These are phyloP conservation scores for Cyclocybe cylindracea DNA, from an alignment of 768 basidiomycete genomes.

Conservation along the genomic window DNA sequence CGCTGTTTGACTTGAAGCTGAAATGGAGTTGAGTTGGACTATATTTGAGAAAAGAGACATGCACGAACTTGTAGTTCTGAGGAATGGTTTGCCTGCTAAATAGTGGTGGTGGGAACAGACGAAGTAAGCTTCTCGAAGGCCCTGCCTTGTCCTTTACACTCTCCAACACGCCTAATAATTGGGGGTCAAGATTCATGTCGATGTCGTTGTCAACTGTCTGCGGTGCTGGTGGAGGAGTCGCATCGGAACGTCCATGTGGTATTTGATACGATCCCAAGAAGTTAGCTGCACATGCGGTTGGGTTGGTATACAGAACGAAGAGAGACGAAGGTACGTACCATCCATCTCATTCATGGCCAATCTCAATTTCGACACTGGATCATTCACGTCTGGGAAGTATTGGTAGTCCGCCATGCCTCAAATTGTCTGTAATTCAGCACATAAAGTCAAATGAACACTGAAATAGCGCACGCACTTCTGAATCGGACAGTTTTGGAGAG, in stretches of 20 bases:
- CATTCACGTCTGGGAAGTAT: slow-evolving; percentile 72
- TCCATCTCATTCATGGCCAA: slow-evolving; percentile 79
- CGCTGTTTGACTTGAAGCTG: slow-evolving; percentile 79
- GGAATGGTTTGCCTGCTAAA: slow-evolving; percentile 84
- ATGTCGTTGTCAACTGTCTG: slow-evolving; percentile 11
- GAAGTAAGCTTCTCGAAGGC: slow-evolving; percentile 51
- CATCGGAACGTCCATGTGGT: slow-evolving; percentile 68
- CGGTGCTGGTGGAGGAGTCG: slow-evolving; percentile 34
- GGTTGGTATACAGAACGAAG: not conserved
- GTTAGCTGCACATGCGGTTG: slow-evolving; percentile 55
- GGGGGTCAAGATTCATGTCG: slow-evolving; percentile 53
- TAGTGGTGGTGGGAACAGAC: slow-evolving; percentile 85
- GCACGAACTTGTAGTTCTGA: slow-evolving; percentile 74
- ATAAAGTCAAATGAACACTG: not conserved
- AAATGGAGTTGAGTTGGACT: not conserved
- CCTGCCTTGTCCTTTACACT: slow-evolving; percentile 6
- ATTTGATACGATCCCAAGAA: slow-evolving; percentile 71
- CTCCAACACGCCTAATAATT: slow-evolving; percentile 26
- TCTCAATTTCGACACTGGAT: slow-evolving; percentile 71
- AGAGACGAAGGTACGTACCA: slow-evolving; percentile 47
- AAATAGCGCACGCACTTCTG: slow-evolving; percentile 61
- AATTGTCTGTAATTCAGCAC: not conserved
- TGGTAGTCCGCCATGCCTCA: slow-evolving; percentile 95
- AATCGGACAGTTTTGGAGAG: slow-evolving; percentile 87
- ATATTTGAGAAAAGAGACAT: not conserved